phyloP scores from a whole-genome alignment of 345 rosid genomes.

The Firmiana major region DNA sequence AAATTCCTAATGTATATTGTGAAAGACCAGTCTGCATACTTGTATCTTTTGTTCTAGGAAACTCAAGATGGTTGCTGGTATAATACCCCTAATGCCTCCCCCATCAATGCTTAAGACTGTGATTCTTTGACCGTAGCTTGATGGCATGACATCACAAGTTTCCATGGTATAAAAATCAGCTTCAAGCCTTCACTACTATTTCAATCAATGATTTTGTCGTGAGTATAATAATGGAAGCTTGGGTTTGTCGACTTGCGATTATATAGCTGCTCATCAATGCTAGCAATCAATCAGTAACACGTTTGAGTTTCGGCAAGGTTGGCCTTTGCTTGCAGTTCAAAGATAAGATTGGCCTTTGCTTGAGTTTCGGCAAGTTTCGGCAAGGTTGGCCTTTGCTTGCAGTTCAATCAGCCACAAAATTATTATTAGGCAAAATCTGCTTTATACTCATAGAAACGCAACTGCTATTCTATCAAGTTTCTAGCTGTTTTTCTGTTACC shows the following conservation, averaged over 20 bases:
- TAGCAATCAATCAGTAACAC: background rate
- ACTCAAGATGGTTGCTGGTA: constrained; percentile 31
- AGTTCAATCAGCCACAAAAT: background rate
- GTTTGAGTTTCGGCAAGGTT: constrained; percentile 7
- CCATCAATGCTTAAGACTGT: constrained; percentile 50
- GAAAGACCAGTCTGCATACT: constrained; percentile 10
- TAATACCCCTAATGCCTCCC: constrained; percentile 45
- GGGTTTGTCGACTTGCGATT: background rate
- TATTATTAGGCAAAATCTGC: background rate
- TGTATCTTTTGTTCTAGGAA: constrained; percentile 38
- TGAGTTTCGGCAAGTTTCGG: too few relatives aligned
- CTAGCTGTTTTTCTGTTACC: background rate
- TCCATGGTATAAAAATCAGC: background rate
- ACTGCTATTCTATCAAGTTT: background rate
- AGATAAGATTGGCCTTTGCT: too few relatives aligned
- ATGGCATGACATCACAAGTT: background rate
- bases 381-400: constrained; percentile 1
- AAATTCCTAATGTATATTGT: background rate
- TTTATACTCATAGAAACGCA: constrained; percentile 6
- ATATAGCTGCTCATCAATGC: constrained; percentile 2
- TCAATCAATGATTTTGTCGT: background rate
- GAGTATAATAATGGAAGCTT: background rate
- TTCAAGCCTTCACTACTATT: too few relatives aligned
- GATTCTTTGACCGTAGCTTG: constrained; percentile 29
- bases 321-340: background rate